Evolutionary conservation across 768 basidiomycete species (phyloP).

Genomic region (Suillus plorans): DNA sequence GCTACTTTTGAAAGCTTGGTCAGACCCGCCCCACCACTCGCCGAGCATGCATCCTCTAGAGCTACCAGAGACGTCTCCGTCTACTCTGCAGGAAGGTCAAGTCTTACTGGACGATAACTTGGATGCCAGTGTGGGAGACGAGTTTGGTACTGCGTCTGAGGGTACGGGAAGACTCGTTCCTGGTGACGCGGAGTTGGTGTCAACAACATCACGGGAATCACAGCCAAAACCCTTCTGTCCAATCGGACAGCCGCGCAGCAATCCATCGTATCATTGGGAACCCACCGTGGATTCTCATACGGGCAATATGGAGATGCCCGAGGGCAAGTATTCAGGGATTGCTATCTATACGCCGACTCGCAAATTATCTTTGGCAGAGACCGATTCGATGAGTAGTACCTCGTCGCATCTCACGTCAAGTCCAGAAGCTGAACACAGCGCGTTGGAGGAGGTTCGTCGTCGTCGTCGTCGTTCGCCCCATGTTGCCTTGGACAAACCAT

Average conservation of each 20-base stretch:
- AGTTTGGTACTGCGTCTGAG: background rate
- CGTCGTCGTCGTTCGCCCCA: background rate
- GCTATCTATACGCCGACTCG: slow-evolving; percentile 38
- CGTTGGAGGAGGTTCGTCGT: slow-evolving; percentile 4
- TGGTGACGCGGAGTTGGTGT: too few species aligned
- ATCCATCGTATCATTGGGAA: background rate
- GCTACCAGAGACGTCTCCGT: slow-evolving; percentile 21
- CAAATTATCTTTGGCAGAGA: slow-evolving; percentile 4
- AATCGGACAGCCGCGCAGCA: background rate
- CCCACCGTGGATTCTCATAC: background rate
- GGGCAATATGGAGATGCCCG: slow-evolving; percentile 31
- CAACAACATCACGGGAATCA: background rate
- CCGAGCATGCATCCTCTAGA: slow-evolving; percentile 41
- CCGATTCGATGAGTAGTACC: slow-evolving; percentile 25
- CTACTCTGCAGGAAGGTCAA: background rate
- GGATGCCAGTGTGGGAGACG: background rate
- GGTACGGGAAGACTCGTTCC: too few species aligned
- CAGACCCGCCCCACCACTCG: slow-evolving; percentile 18
- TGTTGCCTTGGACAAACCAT: slow-evolving; percentile 37
- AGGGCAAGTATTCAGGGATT: slow-evolving; percentile 18
- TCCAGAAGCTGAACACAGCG: background rate
- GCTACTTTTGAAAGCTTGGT: slow-evolving; percentile 19
- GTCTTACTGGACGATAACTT: background rate
- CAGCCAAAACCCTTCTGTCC: background rate
- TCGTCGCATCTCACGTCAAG: slow-evolving; percentile 30